These are phyloP conservation scores for Toxicodendron radicans DNA, from an alignment of 345 rosid genomes.

Conservation along the genomic window DNA sequence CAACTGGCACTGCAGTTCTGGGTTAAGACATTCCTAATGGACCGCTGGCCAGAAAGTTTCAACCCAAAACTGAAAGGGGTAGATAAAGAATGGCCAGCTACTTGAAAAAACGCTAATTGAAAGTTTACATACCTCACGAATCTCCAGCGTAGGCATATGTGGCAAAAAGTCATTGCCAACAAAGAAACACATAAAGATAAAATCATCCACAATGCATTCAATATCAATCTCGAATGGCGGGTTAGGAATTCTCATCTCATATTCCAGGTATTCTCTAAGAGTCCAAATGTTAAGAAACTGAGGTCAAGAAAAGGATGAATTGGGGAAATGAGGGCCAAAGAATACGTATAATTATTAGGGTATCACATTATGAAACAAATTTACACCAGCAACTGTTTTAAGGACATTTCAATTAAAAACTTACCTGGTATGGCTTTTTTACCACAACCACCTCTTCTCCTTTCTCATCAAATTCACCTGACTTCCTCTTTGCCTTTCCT, in stretches of 20 bases:
- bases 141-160: constrained; percentile 97
- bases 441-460: constrained; percentile 53
- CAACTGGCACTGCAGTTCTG: background rate
- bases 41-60: too few relatives aligned
- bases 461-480: constrained; percentile 95
- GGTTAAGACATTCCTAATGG: background rate
- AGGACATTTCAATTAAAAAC: background rate
- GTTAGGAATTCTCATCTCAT: constrained; percentile 64
- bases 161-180: constrained; percentile 99
- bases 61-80: too few relatives aligned
- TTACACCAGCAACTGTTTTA: background rate
- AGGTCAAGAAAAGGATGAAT: constrained; percentile 14
- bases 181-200: constrained; percentile 93
- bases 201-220: constrained; percentile 87
- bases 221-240: constrained; percentile 51
- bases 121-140: constrained; percentile 77
- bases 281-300: constrained; percentile 96
- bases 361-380: background rate
- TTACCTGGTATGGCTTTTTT: constrained; percentile 94
- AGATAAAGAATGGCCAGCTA: too few relatives aligned
- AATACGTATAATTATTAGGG: background rate
- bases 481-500: constrained; percentile 82
- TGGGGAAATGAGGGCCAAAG: background rate
- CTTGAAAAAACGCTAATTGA: background rate
- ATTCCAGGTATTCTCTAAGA: constrained; percentile 87